Conservation (phyloP, 768 basidiomycete species). For the Suillus brevipes region DNA sequence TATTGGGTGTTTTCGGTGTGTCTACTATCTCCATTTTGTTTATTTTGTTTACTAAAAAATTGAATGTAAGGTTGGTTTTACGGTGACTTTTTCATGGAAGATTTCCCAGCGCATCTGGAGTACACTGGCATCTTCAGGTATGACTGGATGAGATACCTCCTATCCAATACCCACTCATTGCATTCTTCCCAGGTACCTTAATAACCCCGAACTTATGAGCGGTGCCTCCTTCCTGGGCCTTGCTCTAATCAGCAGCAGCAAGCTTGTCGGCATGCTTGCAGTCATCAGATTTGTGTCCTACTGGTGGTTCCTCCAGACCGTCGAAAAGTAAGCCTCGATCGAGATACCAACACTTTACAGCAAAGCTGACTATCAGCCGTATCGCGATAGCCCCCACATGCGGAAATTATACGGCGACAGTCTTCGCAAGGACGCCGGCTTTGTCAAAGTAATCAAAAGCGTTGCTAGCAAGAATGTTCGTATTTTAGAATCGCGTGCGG, state of each 20-base stretch:
- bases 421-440: slow-evolving; percentile 92
- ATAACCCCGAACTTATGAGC: slow-evolving; percentile 95
- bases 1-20: slow-evolving; percentile 88
- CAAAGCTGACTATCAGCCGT: slow-evolving; percentile 1
- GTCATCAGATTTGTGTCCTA: slow-evolving; percentile 84
- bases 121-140: slow-evolving; percentile 98
- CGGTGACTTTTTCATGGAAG: slow-evolving; percentile 95
- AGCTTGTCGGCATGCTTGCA: slow-evolving; percentile 84
- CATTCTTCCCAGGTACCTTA: slow-evolving; percentile 65
- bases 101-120: slow-evolving; percentile 85
- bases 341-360: neutral
- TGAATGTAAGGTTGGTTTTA: slow-evolving; percentile 86
- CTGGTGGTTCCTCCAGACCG: slow-evolving; percentile 93
- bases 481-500: slow-evolving; percentile 72
- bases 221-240: slow-evolving; percentile 95
- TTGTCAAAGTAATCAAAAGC: slow-evolving; percentile 96
- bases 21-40: neutral
- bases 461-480: slow-evolving; percentile 84
- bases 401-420: slow-evolving; percentile 91
- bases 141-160: slow-evolving; percentile 14
- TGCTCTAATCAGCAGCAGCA: slow-evolving; percentile 87
- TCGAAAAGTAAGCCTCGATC: slow-evolving; percentile 75
- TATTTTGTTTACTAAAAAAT: neutral
- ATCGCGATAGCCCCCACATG: slow-evolving; percentile 89
- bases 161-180: neutral